Conservation (phyloP, 1,284 basidiomycete species). For the Ustilago sp. region DNA sequence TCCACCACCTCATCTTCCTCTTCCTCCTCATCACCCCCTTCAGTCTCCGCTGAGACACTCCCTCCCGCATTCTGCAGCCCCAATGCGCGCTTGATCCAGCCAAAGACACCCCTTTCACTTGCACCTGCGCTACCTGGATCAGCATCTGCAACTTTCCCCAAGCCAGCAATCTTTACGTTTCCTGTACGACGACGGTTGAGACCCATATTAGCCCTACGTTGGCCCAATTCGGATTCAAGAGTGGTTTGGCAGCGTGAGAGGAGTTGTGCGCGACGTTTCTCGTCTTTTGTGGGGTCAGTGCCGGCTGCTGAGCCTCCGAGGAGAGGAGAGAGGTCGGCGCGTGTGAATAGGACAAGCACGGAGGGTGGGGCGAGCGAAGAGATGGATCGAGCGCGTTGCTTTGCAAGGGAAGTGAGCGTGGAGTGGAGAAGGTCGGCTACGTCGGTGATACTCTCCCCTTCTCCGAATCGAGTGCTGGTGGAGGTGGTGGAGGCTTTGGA, state of each 20-base stretch:
- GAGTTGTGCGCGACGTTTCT: constrained; percentile 59
- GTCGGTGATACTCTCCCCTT: constrained; percentile 45
- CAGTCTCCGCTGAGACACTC: constrained; percentile 17
- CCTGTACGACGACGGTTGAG: constrained; percentile 34
- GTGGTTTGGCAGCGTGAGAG: constrained; percentile 60
- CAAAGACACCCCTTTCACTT: constrained; percentile 32
- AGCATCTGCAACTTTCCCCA: constrained; percentile 54
- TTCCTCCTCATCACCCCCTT: constrained; percentile 54
- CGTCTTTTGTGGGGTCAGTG: constrained; percentile 47
- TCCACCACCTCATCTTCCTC: constrained; percentile 57
- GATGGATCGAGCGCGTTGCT: constrained; percentile 20
- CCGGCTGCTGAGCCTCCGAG: constrained; percentile 48
- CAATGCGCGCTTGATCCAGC: constrained; percentile 49
- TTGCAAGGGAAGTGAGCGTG: constrained; percentile 54
- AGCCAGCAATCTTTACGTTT: constrained; percentile 60
- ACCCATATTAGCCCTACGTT: constrained; percentile 57
- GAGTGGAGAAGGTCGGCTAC: constrained; percentile 57
- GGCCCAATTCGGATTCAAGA: constrained; percentile 56
- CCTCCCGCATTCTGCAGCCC: constrained; percentile 14
- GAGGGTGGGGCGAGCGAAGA: constrained; percentile 40
- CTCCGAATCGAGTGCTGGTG: constrained; percentile 14
- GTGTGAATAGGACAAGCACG: constrained; percentile 62
- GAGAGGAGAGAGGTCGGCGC: constrained; percentile 63
- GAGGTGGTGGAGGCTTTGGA: constrained; percentile 40
- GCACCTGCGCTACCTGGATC: constrained; percentile 7